Evolutionary conservation across 805 yeast genomes (phyloP).

Genomic region (Kodamaea restingae): DNA sequence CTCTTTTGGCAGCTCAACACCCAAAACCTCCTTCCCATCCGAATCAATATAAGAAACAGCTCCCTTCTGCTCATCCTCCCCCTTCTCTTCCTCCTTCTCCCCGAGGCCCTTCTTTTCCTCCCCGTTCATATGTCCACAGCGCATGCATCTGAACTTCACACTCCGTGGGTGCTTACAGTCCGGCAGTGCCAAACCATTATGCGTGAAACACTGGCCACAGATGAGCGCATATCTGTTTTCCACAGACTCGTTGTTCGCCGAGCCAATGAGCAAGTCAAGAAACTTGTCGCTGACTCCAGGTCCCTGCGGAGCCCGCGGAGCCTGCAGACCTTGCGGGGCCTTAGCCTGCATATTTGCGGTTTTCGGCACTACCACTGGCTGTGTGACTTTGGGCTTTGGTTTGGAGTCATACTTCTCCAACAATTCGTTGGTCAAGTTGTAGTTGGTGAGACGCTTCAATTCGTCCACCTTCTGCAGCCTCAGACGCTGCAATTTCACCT

Average conservation of each 20-base stretch:
- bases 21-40: background rate
- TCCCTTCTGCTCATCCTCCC: background rate
- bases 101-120: too few species aligned
- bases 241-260: constrained; percentile 63
- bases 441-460: constrained; percentile 69
- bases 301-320: background rate
- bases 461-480: constrained; percentile 60
- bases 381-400: background rate
- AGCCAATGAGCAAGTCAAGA: constrained; percentile 37
- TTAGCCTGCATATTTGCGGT: too few species aligned
- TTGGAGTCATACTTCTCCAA: constrained; percentile 48
- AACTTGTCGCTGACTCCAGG: constrained; percentile 31
- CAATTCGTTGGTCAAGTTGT: constrained; percentile 69
- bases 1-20: background rate
- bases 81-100: background rate
- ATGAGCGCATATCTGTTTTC: constrained; percentile 67
- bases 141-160: constrained; percentile 60
- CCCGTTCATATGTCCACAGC: constrained; percentile 49
- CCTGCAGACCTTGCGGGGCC: too few species aligned
- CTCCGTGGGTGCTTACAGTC: constrained; percentile 46
- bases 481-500: constrained; percentile 30
- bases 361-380: background rate
- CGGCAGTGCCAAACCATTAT: constrained; percentile 82
- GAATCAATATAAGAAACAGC: background rate
- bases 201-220: constrained; percentile 59